Evolutionary conservation across 495 filamentous ascomycete genomes (phyloP).

Genomic region (Penicillium chermesinum): DNA sequence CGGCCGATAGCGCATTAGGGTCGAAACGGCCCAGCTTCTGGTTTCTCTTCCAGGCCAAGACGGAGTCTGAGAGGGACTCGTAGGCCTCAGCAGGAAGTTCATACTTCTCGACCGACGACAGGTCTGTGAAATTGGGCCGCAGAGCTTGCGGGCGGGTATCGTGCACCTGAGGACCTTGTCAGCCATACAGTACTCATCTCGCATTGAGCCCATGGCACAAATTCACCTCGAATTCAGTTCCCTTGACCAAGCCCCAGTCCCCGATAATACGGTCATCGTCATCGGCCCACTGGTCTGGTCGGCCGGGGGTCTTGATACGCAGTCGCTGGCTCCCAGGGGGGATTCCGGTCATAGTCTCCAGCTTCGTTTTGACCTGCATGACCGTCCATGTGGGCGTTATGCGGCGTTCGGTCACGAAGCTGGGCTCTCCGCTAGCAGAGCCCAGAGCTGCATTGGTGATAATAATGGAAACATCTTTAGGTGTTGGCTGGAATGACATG

Average conservation of each 20-base stretch:
- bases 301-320: slow-evolving; percentile 34
- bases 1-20: slow-evolving; percentile 63
- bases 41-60: slow-evolving; percentile 88
- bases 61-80: slow-evolving; percentile 74
- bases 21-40: slow-evolving; percentile 94
- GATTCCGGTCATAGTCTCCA: slow-evolving; percentile 91
- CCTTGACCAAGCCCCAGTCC: slow-evolving; percentile 37
- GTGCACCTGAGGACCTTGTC: slow-evolving; percentile 51
- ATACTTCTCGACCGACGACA: slow-evolving; percentile 79
- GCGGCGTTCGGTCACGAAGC: slow-evolving; percentile 74
- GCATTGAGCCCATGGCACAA: too few species aligned
- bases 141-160: slow-evolving; percentile 70
- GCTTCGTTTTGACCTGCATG: slow-evolving; percentile 74
- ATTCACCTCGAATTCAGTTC: slow-evolving; percentile 42
- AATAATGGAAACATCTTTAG: slow-evolving; percentile 77
- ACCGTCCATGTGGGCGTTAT: slow-evolving; percentile 92
- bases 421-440: slow-evolving; percentile 65
- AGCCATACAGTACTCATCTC: not conserved
- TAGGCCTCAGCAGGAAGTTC: slow-evolving; percentile 76
- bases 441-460: slow-evolving; percentile 70
- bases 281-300: slow-evolving; percentile 36
- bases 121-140: slow-evolving; percentile 70
- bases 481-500: slow-evolving; percentile 50
- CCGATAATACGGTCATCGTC: slow-evolving; percentile 32
- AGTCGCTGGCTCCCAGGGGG: slow-evolving; percentile 76